Evolutionary conservation across 345 rosid species (phyloP).

Genomic region (Cardamine occulta): DNA sequence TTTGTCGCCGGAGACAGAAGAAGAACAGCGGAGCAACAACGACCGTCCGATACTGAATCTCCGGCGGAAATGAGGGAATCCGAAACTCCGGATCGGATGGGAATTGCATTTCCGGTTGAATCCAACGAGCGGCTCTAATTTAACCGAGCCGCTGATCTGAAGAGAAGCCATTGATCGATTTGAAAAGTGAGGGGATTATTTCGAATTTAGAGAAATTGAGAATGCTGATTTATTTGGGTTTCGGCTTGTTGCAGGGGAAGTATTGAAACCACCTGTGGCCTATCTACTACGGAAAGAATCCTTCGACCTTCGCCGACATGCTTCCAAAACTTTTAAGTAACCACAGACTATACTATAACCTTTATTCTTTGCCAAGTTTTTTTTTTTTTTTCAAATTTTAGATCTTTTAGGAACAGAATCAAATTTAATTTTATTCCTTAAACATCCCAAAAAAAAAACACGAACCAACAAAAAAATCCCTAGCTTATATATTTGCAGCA

Average conservation of each 20-base stretch:
- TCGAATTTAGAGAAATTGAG: not conserved
- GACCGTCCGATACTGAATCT: conserved; percentile 35
- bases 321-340: conserved; percentile 33
- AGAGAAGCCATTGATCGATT: conserved; percentile 55
- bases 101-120: not conserved
- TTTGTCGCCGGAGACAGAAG: conserved; percentile 20
- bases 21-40: conserved; percentile 44
- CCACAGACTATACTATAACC: not conserved
- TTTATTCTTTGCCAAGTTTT: not conserved
- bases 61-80: conserved; percentile 40
- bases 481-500: not conserved
- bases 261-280: conserved; percentile 45
- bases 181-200: not conserved
- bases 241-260: not conserved
- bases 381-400: not conserved
- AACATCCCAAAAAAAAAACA: not conserved
- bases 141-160: conserved; percentile 32
- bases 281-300: conserved; percentile 44
- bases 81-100: conserved; percentile 33
- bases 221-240: conserved; percentile 12
- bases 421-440: not conserved
- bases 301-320: conserved; percentile 42
- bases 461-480: not conserved
- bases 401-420: conserved; percentile 13
- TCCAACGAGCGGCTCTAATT: conserved; percentile 29